Conservation (phyloP, 2,329 filamentous ascomycete species). For the Niveomyces coronatus region DNA sequence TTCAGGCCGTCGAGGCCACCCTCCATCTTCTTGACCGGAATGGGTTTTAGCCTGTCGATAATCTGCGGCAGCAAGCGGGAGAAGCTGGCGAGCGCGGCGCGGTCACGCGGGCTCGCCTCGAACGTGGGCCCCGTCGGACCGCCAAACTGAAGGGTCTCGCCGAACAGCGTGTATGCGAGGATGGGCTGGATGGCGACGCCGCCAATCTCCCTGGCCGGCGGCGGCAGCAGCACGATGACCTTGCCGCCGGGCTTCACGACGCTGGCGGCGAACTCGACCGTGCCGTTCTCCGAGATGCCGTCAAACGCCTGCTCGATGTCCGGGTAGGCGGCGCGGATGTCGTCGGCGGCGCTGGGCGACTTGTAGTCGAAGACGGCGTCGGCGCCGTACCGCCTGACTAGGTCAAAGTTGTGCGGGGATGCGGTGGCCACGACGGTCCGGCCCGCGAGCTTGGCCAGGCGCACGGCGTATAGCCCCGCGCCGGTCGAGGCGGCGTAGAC, state of each 20-base stretch:
- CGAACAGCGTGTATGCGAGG: constrained; percentile 17
- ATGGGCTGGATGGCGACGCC: constrained; percentile 15
- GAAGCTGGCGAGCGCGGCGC: constrained; percentile 15
- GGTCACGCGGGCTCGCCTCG: constrained; percentile 18
- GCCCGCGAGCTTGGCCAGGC: constrained; percentile 32
- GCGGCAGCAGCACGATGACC: constrained; percentile 18
- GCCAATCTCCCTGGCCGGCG: constrained; percentile 12
- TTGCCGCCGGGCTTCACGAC: constrained; percentile 18
- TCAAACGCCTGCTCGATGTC: constrained; percentile 20
- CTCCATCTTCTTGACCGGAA: constrained; percentile 11
- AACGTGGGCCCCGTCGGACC: constrained; percentile 19
- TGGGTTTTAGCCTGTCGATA: constrained; percentile 12
- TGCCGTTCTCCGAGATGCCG: constrained; percentile 22
- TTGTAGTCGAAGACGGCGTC: constrained; percentile 32
- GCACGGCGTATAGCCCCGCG: constrained; percentile 35
- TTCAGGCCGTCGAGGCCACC: constrained; percentile 13
- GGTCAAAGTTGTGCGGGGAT: constrained; percentile 30
- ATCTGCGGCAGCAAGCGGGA: constrained; percentile 13
- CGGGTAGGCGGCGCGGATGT: constrained; percentile 15
- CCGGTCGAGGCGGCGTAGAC: constrained; percentile 39
- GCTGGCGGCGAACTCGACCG: constrained; percentile 18
- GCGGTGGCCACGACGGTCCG: constrained; percentile 34
- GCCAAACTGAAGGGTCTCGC: constrained; percentile 17
- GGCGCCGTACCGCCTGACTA: constrained; percentile 33
- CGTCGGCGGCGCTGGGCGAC: constrained; percentile 10